These are phyloP conservation scores for Wickerhamomyces queroliae DNA, from an alignment of 805 yeast genomes.

Conservation along the genomic window DNA sequence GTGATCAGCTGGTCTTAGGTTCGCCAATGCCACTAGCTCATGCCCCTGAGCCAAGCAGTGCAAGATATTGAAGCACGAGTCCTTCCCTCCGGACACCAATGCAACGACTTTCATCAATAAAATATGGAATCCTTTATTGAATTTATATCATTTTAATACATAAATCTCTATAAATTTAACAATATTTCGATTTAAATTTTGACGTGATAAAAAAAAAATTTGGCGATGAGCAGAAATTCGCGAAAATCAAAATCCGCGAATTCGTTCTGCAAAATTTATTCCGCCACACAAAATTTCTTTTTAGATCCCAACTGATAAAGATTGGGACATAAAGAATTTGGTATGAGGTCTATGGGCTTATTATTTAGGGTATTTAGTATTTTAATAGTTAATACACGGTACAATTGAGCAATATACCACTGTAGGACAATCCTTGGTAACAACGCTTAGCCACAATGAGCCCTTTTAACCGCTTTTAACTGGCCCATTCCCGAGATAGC, in stretches of 20 bases:
- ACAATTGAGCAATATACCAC: no score
- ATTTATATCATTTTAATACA: background rate
- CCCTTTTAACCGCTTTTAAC: no score
- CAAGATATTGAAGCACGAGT: slow-evolving; percentile 83
- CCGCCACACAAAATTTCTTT: no score
- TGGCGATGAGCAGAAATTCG: background rate
- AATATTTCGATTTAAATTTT: no score
- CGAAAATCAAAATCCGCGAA: background rate
- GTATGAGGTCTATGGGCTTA: no score
- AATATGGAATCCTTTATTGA: background rate
- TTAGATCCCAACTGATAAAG: background rate
- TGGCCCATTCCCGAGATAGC: no score
- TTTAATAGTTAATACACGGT: no score
- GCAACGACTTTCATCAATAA: slow-evolving; percentile 82
- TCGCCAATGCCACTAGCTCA: slow-evolving; percentile 79
- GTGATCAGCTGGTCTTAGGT: slow-evolving; percentile 59
- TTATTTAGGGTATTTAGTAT: no score
- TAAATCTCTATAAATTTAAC: background rate
- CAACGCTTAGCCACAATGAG: no score
- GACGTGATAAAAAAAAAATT: no score
- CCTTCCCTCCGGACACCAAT: slow-evolving; percentile 92
- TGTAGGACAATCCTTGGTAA: no score
- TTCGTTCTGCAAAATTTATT: background rate
- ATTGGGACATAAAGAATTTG: no score
- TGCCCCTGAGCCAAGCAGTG: slow-evolving; percentile 88